Evolutionary conservation across 2,329 filamentous ascomycete species (phyloP).

Genomic region (Huntiella bhutanensis): DNA sequence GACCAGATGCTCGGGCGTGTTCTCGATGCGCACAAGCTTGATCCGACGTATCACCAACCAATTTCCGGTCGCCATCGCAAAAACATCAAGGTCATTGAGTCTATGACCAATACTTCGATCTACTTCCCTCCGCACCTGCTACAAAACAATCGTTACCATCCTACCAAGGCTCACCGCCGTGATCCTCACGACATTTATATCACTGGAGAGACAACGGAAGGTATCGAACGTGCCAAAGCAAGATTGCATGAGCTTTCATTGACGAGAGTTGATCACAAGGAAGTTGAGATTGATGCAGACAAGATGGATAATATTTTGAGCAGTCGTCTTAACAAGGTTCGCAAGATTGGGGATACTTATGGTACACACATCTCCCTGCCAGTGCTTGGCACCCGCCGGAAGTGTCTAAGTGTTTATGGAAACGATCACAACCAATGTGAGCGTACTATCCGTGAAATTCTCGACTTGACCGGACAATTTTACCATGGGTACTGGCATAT

Average conservation of each 20-base stretch:
- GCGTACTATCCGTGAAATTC: conserved; percentile 84
- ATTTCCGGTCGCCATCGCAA: conserved; percentile 86
- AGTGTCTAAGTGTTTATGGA: conserved; percentile 74
- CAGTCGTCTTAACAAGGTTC: conserved; percentile 82
- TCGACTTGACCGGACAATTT: conserved; percentile 93
- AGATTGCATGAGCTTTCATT: conserved; percentile 70
- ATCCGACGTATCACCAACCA: conserved; percentile 74
- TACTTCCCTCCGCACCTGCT: conserved; percentile 95
- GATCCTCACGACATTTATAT: conserved; percentile 87
- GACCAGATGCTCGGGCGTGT: conserved; percentile 66
- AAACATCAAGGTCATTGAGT: conserved; percentile 96
- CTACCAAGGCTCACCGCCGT: conserved; percentile 59
- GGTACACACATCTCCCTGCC: conserved; percentile 91
- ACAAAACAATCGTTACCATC: conserved; percentile 75
- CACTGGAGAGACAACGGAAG: conserved; percentile 69
- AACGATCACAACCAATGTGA: conserved; percentile 87
- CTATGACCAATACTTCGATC: conserved; percentile 84
- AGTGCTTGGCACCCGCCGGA: conserved; percentile 66
- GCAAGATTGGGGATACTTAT: conserved; percentile 93
- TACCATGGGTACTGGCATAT: conserved; percentile 92
- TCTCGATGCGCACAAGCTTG: conserved; percentile 64
- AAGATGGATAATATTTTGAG: conserved; percentile 93
- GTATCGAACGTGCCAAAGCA: conserved; percentile 75
- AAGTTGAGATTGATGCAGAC: conserved; percentile 70
- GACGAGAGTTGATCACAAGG: conserved; percentile 76